Evolutionary conservation across 805 yeast genomes (phyloP).

Genomic region (Sugiyamaella qingdaonensis): DNA sequence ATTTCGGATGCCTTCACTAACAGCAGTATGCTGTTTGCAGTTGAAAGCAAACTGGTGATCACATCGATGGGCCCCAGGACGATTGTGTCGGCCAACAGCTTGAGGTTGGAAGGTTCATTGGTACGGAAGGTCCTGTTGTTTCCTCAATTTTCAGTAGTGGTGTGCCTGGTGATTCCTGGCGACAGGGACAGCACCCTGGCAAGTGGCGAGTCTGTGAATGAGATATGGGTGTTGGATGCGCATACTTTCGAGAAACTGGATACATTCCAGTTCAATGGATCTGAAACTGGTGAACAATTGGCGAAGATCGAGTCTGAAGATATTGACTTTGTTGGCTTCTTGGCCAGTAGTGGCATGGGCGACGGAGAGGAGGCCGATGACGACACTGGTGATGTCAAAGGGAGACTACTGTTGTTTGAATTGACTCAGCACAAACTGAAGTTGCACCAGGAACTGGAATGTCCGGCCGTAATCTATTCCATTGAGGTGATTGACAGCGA

Average conservation of each 20-base stretch:
- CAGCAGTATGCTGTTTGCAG: background rate
- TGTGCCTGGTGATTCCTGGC: background rate
- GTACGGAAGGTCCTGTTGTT: background rate
- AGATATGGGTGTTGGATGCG: background rate
- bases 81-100: background rate
- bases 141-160: background rate
- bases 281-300: slow-evolving; percentile 1
- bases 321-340: slow-evolving; percentile 5
- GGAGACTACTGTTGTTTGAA: background rate
- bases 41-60: background rate
- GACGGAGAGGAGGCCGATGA: background rate
- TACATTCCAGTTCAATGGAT: background rate
- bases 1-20: background rate
- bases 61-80: background rate
- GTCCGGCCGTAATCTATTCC: background rate
- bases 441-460: background rate
- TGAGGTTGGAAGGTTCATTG: background rate
- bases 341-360: slow-evolving; percentile 6
- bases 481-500: background rate
- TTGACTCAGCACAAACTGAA: background rate
- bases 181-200: background rate
- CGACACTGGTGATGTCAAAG: background rate
- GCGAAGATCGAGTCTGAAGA: background rate
- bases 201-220: background rate
- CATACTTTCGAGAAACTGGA: background rate